Evolutionary conservation across 1,284 basidiomycete genomes (phyloP).

Genomic region (Peniophora sp.): DNA sequence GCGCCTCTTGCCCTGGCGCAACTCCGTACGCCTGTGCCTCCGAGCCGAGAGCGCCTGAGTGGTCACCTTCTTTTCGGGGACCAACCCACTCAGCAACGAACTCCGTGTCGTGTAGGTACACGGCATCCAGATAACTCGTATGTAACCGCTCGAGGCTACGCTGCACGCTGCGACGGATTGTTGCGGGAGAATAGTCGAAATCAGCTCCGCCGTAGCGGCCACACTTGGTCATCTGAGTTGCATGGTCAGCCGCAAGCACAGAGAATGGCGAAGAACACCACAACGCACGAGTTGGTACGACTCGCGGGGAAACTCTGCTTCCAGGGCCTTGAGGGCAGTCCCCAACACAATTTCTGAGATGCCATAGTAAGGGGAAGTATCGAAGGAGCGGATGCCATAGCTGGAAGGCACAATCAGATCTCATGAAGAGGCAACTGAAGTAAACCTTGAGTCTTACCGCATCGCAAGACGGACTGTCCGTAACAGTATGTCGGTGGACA

Average conservation of each 20-base stretch:
- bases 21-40: slow-evolving; percentile 58
- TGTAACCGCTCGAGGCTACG: slow-evolving; percentile 70
- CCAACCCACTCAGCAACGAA: slow-evolving; percentile 62
- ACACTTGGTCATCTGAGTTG: slow-evolving; percentile 82
- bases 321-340: slow-evolving; percentile 56
- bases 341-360: slow-evolving; percentile 88
- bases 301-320: slow-evolving; percentile 68
- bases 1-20: slow-evolving; percentile 46
- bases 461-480: slow-evolving; percentile 76
- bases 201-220: slow-evolving; percentile 73
- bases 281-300: slow-evolving; percentile 66
- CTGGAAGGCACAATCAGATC: slow-evolving; percentile 28
- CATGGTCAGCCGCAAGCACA: background rate
- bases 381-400: slow-evolving; percentile 87
- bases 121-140: slow-evolving; percentile 78
- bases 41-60: slow-evolving; percentile 42
- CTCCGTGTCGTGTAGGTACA: slow-evolving; percentile 92
- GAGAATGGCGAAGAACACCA: background rate
- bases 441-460: slow-evolving; percentile 35
- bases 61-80: slow-evolving; percentile 46
- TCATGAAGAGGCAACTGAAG: background rate
- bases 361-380: slow-evolving; percentile 87
- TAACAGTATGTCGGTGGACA: slow-evolving; percentile 54
- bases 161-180: slow-evolving; percentile 64
- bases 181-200: slow-evolving; percentile 77